A percentile compares a stretch with the other conserved stretches of the same genome.
Conservation (phyloP, 805 yeast species). For the Hanseniaspora valbyensis region DNA sequence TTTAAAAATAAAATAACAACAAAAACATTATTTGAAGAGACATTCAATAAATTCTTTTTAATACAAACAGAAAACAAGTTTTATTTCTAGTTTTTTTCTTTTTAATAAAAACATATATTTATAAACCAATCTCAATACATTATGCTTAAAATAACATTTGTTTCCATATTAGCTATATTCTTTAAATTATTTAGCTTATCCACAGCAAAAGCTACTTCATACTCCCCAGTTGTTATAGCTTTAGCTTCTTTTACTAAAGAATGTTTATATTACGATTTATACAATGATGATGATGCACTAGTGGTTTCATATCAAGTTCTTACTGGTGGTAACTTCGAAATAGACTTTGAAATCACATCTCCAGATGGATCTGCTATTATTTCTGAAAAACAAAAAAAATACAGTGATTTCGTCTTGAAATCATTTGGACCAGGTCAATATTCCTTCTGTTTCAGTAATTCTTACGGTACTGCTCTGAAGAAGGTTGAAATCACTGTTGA, state of each 20-base stretch:
- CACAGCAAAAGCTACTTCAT: conserved; percentile 19
- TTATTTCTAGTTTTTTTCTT: not conserved
- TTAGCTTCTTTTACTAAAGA: conserved; percentile 36
- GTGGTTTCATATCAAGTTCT: conserved; percentile 42
- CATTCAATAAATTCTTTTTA: no score
- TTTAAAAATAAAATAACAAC: no score
- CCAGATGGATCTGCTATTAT: conserved; percentile 42
- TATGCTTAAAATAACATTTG: not conserved
- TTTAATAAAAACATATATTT: no score
- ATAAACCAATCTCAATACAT: no score
- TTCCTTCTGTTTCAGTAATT: conserved; percentile 54
- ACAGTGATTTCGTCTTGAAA: conserved; percentile 49
- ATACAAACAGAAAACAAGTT: not conserved
- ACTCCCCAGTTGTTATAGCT: conserved; percentile 30
- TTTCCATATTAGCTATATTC: not conserved
- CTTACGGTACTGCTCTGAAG: conserved; percentile 53
- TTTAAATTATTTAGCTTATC: not conserved
- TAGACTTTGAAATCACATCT: conserved; percentile 48
- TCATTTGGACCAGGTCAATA: conserved; percentile 53
- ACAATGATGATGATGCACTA: conserved; percentile 31
- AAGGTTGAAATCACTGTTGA: conserved; percentile 53
- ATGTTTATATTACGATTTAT: conserved; percentile 33
- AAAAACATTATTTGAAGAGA: no score
- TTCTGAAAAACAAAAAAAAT: conserved; percentile 47
- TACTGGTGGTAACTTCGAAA: conserved; percentile 58